Evolutionary conservation across 2,329 filamentous ascomycete genomes (phyloP).

Genomic region (Calonectria crousiana): DNA sequence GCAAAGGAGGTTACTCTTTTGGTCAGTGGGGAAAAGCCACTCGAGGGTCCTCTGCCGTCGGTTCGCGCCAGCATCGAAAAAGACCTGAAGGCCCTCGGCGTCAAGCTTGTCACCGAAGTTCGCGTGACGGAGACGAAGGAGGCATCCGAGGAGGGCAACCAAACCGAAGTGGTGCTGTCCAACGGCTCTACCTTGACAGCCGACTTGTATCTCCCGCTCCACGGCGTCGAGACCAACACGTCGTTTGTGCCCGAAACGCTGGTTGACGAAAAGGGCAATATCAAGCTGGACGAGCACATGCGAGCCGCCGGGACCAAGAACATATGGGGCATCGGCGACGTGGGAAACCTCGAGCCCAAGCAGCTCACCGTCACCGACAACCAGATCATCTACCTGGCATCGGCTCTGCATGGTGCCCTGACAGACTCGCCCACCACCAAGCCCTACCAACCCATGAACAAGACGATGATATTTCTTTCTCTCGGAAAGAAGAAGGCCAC

Average conservation of each 20-base stretch:
- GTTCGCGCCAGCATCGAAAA: conserved; percentile 47
- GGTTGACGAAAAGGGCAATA: conserved; percentile 47
- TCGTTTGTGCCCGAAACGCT: conserved; percentile 52
- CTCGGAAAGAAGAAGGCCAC: conserved; percentile 44
- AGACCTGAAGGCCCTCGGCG: conserved; percentile 44
- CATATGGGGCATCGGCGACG: conserved; percentile 58
- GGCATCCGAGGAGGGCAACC: conserved; percentile 9
- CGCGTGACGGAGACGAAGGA: conserved; percentile 45
- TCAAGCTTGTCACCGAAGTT: conserved; percentile 46
- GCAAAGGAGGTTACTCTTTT: conserved; percentile 46
- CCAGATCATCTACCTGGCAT: conserved; percentile 49
- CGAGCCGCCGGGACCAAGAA: conserved; percentile 49
- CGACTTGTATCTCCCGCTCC: conserved; percentile 59
- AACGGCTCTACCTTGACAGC: conserved; percentile 45
- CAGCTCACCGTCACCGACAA: conserved; percentile 49
- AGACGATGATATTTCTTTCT: conserved; percentile 47
- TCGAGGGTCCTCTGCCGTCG: conserved; percentile 36
- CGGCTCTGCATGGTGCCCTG: conserved; percentile 46
- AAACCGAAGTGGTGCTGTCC: conserved; percentile 45
- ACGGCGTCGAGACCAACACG: conserved; percentile 58
- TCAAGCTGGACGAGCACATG: conserved; percentile 51
- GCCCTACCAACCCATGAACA: conserved; percentile 38
- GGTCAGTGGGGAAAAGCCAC: conserved; percentile 33
- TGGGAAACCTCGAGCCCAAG: conserved; percentile 55
- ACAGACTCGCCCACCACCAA: conserved; percentile 23